Evolutionary conservation across 192 early-diverging fungal genomes (phyloP), one percentile per base, ranked within the genome.

Genomic region (Umbelopsis vinacea): DNA sequence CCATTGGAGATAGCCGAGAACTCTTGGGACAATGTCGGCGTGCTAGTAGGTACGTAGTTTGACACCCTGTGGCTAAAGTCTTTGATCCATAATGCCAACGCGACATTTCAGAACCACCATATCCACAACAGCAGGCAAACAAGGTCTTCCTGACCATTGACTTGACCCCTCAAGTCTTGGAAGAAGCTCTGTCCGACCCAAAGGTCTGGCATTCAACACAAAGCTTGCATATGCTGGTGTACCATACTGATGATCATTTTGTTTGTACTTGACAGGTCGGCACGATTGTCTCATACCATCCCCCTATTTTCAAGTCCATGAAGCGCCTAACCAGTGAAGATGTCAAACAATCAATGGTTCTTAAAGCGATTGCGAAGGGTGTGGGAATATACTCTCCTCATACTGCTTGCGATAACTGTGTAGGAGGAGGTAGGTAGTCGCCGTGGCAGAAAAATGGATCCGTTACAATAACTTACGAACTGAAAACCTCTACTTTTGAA

Each of bases 11-110:
- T 97, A 40, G 93, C 96, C 6, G 93, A 91, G 54, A 75, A 82
- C 17, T 81, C 89, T 12, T 97, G 96, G 96, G 96, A 97, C 77
- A 97, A 97, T 81, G 93, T 96, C 48, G 96, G 97, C n/a, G 76
- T 95, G 29, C 80, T 97, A 38, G 79, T 95, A 24, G 91, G 85
- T 86, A 82, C 9, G 73, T 60, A 22, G 22, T 17, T 12, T 4
- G 4, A 26, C 22, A 21, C 33, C 43, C 17, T 24, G 21, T 69
- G 43, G 45, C 15, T 23, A 19, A 9, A 2, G 40, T 50, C 14
- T 37, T 37, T 24, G 19, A 21, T 21, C 26, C 26, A 23, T 60
- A 11, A 2, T 37, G 24, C 71, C 26, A 45, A 77, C 26, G 35
- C 46, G 40, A 8, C 52, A 14, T n/a, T 38, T 46, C 69, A 85